A percentile compares a stretch with the other conserved stretches of the same genome.
phyloP scores from a whole-genome alignment of 495 filamentous ascomycete species.

The Trichoderma virens region DNA sequence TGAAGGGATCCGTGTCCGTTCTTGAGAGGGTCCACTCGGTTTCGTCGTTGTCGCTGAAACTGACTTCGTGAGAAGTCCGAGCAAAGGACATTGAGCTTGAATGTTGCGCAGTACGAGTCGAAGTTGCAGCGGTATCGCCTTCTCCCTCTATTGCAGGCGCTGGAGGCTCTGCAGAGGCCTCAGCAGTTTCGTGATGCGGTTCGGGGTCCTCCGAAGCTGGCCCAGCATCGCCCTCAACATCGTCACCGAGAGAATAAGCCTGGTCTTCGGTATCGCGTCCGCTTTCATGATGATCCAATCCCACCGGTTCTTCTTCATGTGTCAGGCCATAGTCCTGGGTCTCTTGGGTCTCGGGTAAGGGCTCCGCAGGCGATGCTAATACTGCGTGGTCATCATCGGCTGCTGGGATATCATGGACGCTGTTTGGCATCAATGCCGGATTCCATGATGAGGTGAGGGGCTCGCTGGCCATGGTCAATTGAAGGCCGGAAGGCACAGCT shows the following conservation, averaged over 20 bases:
- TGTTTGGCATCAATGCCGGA: conserved; percentile 48
- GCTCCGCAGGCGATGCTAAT: conserved; percentile 3
- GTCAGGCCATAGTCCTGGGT: conserved; percentile 2
- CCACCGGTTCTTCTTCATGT: conserved; percentile 7
- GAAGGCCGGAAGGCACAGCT: conserved; percentile 13
- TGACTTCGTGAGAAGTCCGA: conserved; percentile 44
- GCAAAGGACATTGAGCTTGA: conserved; percentile 45
- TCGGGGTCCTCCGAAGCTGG: conserved; percentile 10
- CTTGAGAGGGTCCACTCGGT: conserved; percentile 42
- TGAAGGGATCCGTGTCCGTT: conserved; percentile 46
- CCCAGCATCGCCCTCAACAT: conserved; percentile 16
- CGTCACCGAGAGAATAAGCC: conserved; percentile 21
- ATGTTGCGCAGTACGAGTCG: conserved; percentile 31
- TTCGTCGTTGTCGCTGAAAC: conserved; percentile 48
- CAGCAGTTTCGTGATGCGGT: conserved; percentile 20
- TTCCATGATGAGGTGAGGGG: conserved; percentile 43
- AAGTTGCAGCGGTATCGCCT: conserved; percentile 19
- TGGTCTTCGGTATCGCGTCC: conserved; percentile 24
- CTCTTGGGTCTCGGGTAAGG: conserved; percentile 3
- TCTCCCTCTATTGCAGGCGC: conserved; percentile 15
- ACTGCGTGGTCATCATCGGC: conserved; percentile 11
- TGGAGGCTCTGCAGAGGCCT: conserved; percentile 17
- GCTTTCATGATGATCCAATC: conserved; percentile 6
- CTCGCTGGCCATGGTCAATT: conserved; percentile 29
- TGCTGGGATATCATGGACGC: conserved; percentile 20